Base-by-base conservation (phyloP, 768 basidiomycete species). In the Naematelia encephala region DNA sequence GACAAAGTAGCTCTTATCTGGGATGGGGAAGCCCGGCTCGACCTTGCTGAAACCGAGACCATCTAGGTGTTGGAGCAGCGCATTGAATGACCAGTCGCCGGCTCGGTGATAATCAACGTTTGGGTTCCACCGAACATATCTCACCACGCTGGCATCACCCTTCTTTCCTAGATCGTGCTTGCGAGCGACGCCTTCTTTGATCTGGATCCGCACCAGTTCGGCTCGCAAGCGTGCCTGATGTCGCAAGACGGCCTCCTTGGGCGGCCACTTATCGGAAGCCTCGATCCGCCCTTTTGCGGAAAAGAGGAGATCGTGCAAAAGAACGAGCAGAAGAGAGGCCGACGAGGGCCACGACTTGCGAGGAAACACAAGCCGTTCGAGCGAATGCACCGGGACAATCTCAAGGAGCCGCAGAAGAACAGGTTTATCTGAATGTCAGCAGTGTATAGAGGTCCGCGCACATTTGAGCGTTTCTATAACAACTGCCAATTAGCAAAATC, bases 401-500 rank as follows among this genome's bases (percentile, higher is more conserved):
- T 82, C 74, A 55, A 94, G 86, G 54, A 94, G 82, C 57, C 88
- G 84, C 23, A 75, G 77, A 59, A 97, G 80, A n/a, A 84, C 84
- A 16, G 84, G 75, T 77, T 87, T 91, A 80, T 92, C 92, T 96
- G 70, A 45, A 48, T 19, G 22, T 63, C 61, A 63, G 57, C 27
- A 16, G 48, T 29, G 22, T n/a, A 26, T 39, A 59, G 85, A 10
- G n/a, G 19, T 27, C 28, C 3, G 59, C 74, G 81, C 78, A 94
- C 93, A 97, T 83, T 96, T 97, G 48, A 98, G 80, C 0, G 91
- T 94, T 79, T 96, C 90, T 54, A 98, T 92, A 28, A 97, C 86
- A 34, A 96, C 84, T 74, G 47, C 4, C 22, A 5, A 16, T 29
- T 28, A 58, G 51, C 48, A 57, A 42, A 28, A 12, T 47, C n/a